Conservation (phyloP, 495 filamentous ascomycete species). For the Pyrenula massariospora region DNA sequence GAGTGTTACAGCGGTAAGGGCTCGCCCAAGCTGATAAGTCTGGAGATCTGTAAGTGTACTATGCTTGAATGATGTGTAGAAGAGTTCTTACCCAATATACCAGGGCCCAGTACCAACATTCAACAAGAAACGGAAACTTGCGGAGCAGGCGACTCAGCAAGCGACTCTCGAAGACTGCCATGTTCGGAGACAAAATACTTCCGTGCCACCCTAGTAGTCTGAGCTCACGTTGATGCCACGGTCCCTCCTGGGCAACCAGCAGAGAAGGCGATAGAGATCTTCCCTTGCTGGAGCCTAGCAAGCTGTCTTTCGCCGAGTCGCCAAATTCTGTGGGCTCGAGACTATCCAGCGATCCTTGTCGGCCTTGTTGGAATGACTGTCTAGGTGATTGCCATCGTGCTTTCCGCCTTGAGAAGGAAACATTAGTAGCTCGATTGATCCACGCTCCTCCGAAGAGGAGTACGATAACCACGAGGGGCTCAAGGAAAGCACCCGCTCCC, state of each 20-base stretch:
- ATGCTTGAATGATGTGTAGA: neutral
- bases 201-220: constrained; percentile 17
- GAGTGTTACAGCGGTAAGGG: constrained; percentile 48
- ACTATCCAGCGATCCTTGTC: constrained; percentile 15
- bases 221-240: constrained; percentile 32
- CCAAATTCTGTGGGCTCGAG: constrained; percentile 19
- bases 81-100: constrained; percentile 43
- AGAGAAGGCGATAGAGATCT: constrained; percentile 18
- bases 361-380: constrained; percentile 1
- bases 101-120: constrained; percentile 73
- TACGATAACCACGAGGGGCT: constrained; percentile 41
- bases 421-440: constrained; percentile 35
- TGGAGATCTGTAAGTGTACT: constrained; percentile 9
- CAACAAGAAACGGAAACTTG: constrained; percentile 63
- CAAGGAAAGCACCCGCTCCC: constrained; percentile 39
- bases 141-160: constrained; percentile 47
- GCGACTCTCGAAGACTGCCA: constrained; percentile 36
- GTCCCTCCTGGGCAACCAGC: constrained; percentile 12
- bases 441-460: constrained; percentile 48
- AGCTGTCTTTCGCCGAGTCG: constrained; percentile 20
- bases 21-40: constrained; percentile 53
- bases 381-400: constrained; percentile 2
- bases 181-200: constrained; percentile 42
- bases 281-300: constrained; percentile 7
- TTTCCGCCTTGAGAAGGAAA: neutral